Evolutionary conservation across 2,329 filamentous ascomycete species (phyloP).

Genomic region (Coniochaeta sp.): DNA sequence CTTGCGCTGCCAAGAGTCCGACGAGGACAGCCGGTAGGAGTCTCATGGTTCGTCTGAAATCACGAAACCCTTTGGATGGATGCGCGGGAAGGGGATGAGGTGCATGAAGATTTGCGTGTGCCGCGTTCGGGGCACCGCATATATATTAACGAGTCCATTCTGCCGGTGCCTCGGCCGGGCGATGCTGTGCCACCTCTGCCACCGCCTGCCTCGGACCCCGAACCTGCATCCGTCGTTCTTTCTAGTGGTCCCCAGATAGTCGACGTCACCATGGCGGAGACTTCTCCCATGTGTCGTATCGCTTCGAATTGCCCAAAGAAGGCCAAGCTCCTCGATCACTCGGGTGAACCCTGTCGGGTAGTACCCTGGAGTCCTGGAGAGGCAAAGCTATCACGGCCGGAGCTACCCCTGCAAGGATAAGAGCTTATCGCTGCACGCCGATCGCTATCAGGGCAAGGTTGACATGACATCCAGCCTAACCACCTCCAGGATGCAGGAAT

Average conservation of each 20-base stretch:
- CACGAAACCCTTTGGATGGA: not conserved
- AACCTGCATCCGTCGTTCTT: not conserved
- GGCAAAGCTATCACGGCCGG: not conserved
- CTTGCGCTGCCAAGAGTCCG: conserved; percentile 12
- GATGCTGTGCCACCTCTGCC: not conserved
- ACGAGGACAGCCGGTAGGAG: conserved; percentile 9
- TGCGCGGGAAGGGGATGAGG: not conserved
- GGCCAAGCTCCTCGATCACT: not conserved
- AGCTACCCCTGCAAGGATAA: not conserved
- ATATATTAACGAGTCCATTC: not conserved
- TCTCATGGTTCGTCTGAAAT: not conserved
- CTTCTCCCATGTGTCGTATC: not conserved
- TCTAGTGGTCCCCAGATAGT: not conserved
- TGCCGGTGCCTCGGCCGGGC: not conserved
- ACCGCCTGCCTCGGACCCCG: not conserved
- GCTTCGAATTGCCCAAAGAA: not conserved
- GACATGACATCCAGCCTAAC: too few relatives aligned
- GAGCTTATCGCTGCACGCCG: not conserved
- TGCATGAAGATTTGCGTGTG: not conserved
- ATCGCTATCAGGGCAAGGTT: not conserved
- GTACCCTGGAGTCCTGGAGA: not conserved
- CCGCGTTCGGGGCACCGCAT: not conserved
- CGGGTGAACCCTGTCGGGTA: not conserved
- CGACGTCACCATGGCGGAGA: not conserved
- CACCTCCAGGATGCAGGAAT: not conserved